Percentiles rank a stretch among this genome's conserved stretches.
Conservation (phyloP, 306 rosid species). For the Oemleria cerasiformis region DNA sequence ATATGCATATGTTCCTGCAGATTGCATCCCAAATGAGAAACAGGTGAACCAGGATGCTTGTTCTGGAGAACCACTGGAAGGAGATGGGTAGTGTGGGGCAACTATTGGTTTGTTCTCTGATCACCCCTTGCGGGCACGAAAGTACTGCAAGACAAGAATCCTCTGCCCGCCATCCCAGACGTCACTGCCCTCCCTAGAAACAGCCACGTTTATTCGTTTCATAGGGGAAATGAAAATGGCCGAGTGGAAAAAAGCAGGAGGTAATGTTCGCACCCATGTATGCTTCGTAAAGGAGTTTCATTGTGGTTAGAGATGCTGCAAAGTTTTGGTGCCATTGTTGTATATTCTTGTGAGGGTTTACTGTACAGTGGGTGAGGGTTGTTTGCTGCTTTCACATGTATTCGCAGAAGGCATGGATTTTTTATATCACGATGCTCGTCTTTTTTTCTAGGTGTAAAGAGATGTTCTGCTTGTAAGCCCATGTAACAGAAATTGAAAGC, state of each 20-base stretch:
- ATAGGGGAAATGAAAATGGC: slow-evolving; percentile 14
- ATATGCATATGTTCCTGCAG: slow-evolving; percentile 96
- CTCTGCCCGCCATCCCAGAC: slow-evolving; percentile 17
- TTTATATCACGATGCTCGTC: slow-evolving; percentile 20
- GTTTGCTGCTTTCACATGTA: slow-evolving; percentile 50
- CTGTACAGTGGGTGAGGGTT: slow-evolving; percentile 67
- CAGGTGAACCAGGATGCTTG: slow-evolving; percentile 57
- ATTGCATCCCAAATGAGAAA: slow-evolving; percentile 75
- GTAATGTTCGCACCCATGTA: slow-evolving; percentile 25
- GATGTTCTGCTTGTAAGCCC: slow-evolving; percentile 47
- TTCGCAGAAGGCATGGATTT: slow-evolving; percentile 33
- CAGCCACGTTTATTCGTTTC: not conserved
- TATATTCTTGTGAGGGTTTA: slow-evolving; percentile 58
- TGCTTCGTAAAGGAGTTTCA: slow-evolving; percentile 32
- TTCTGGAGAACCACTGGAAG: slow-evolving; percentile 50
- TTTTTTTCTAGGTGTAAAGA: slow-evolving; percentile 14
- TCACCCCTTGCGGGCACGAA: slow-evolving; percentile 30
- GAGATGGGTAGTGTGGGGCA: slow-evolving; percentile 45
- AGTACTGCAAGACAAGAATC: slow-evolving; percentile 20
- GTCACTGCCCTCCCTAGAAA: not conserved
- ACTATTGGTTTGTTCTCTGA: slow-evolving; percentile 23
- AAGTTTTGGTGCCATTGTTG: slow-evolving; percentile 56
- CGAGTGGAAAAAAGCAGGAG: slow-evolving; percentile 16
- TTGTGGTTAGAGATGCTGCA: slow-evolving; percentile 22
- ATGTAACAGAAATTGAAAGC: slow-evolving; percentile 32